A percentile compares a stretch with the other conserved stretches of the same genome.
These are phyloP conservation scores for Caloboletus firmus DNA, from an alignment of 1,284 basidiomycete genomes.

Conservation along the genomic window DNA sequence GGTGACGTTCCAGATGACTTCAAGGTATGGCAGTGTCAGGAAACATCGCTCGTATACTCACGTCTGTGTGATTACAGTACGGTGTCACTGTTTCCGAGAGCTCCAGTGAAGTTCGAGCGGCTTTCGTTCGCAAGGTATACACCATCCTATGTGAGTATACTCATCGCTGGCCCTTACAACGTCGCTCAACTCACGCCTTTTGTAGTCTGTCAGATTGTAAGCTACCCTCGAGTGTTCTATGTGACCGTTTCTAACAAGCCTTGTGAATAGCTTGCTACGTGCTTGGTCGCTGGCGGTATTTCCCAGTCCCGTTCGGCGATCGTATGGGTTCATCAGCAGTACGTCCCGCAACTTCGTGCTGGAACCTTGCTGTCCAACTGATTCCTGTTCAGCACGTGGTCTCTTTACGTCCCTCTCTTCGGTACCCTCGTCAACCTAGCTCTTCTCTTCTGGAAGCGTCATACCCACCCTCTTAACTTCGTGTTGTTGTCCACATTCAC, in stretches of 20 bases:
- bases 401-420: conserved; percentile 73
- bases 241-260: conserved; percentile 11
- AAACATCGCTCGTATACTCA: conserved; percentile 5
- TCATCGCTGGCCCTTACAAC: neutral
- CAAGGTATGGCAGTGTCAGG: conserved; percentile 51
- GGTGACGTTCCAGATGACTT: conserved; percentile 82
- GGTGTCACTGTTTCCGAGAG: conserved; percentile 76
- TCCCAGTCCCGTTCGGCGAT: conserved; percentile 59
- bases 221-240: conserved; percentile 10
- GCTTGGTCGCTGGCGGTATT: conserved; percentile 64
- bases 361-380: conserved; percentile 3
- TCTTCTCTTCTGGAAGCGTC: conserved; percentile 84
- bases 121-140: conserved; percentile 81
- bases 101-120: conserved; percentile 65
- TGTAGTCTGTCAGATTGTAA: conserved; percentile 70
- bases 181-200: conserved; percentile 5
- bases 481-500: conserved; percentile 79
- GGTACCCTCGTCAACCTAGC: conserved; percentile 75
- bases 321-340: conserved; percentile 73
- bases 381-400: conserved; percentile 55
- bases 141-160: conserved; percentile 70
- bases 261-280: conserved; percentile 58
- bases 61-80: conserved; percentile 49
- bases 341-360: conserved; percentile 22
- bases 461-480: conserved; percentile 81